Base-by-base conservation (phyloP, 768 basidiomycete genomes). In the Lactarius evosmus region DNA sequence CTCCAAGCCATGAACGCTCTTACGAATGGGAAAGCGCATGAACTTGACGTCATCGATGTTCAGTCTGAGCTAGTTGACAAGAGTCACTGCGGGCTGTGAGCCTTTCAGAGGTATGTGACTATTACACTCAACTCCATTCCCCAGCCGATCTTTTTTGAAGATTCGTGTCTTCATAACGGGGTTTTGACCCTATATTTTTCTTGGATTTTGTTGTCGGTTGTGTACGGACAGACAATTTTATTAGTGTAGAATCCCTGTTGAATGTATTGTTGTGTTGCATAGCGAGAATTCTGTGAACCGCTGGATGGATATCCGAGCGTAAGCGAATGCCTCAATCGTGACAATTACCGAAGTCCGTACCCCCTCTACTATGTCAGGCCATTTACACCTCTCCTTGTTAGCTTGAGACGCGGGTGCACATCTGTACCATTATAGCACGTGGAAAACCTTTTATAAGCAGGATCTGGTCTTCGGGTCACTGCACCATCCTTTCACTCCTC, bases 1-100 rank as follows among this genome's bases (percentile, higher is more conserved):
- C 68, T 78, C 66, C 73, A 69, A 22, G 83, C 84, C 29, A 82
- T 86, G 83, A 79, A 86, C 63, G 67, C 66, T 16, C 70, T 86
- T 65, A 86, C 85, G 16, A 38, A 53, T 38, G 55, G 60, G 22
- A 17, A 56, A 29, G 64, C 64, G 27, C 30, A 19, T 49, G 11
- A 17, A 9, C n/a, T 62, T 12, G 60, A 44, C 27, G 33, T 6
- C 17, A 29, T 66, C 30, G 12, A 53, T 19, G 63, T 36, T n/a
- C 4, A 49, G 7, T 51, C 53, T 32, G 32, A 11, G 50, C 59
- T 58, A 22, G 52, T 53, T 7, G 52, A 17, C 27, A 14, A 3
- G n/a, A 32, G 3, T 11, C 0, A 32, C 29, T 53, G 52, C 17
- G 17, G 29, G 14, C 16, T 52, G 27, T 52, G 50, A 52, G 4